Evolutionary conservation across 2,329 filamentous ascomycete species (phyloP), one percentile per base, ranked within the genome.

Genomic region (Onygenales sp.): DNA sequence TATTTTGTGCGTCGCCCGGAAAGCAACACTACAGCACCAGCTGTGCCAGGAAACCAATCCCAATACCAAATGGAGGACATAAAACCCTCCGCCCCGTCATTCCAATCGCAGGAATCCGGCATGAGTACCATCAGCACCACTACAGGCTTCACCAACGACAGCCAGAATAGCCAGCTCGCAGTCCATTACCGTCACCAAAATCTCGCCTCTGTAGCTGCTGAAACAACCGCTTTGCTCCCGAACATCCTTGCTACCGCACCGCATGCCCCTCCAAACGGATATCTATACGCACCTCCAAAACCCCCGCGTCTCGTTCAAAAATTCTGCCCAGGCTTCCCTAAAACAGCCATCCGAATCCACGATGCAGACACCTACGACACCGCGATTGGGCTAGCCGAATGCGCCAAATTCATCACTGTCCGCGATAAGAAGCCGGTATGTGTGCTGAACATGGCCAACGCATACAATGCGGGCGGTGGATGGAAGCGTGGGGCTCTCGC

Each of bases 381-480:
- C 1, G 82, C 80, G 6, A 70, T 82, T 43, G 61, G 59, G 4
- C 60, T 76, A 40, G 55, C 65, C 27, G 56, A 60, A 33, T 56
- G 60, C 27, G 51, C 50, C 9, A 51, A 59, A 36, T 58, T 58
- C 47, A 52, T 56, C 56, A 62, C 56, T 7, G 51, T 54, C 54
- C 60, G 57, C 48, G 65, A 68, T 60, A 58, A 58, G 8, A 62
- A 63, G 52, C 70, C 71, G 6, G 75, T 85, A n/a, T 79, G 76
- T 34, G 75, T 86, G 27, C 70, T 88, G 54, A 88, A 87, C 61
- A 81, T 86, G 70, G 84, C 84, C 13, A 85, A 80, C 49, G 74
- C 79, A 46, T 59, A 65, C 3, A 65, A 62, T 11, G 75, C 80
- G 0, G 85, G 84, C n/a, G 84, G 85, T 17, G 83, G 82, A 14